Percentiles rank a stretch among this genome's conserved stretches.
These are phyloP conservation scores for Ophiocordyceps camponoti-saundersi DNA, from an alignment of 2,329 filamentous ascomycete species.

Conservation along the genomic window DNA sequence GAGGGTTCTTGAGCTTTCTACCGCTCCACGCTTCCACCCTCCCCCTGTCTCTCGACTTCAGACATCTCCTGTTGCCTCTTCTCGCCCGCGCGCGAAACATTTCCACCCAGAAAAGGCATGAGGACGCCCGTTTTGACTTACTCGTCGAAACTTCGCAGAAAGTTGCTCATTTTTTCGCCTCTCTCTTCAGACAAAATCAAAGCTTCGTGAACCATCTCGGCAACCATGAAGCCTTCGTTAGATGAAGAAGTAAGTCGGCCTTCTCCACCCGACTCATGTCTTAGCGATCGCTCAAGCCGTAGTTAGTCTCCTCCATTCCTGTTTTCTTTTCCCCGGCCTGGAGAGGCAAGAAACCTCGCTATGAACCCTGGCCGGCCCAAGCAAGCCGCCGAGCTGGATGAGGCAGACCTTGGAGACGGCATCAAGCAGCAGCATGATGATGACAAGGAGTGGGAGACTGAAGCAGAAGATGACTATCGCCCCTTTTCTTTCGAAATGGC, in stretches of 20 bases:
- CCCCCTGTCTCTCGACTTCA: not conserved
- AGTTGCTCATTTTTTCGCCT: not conserved
- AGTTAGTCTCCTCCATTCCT: not conserved
- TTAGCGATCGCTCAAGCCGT: not conserved
- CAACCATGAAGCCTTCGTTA: not conserved
- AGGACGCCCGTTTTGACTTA: not conserved
- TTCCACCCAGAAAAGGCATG: not conserved
- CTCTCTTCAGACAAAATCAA: not conserved
- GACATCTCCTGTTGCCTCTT: not conserved
- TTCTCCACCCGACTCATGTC: not conserved
- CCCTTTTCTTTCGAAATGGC: not conserved
- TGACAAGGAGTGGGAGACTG: constrained; percentile 14
- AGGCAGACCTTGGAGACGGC: not conserved
- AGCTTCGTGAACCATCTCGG: not conserved
- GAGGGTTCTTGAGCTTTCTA: not conserved
- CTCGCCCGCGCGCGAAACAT: not conserved
- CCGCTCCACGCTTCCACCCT: not conserved
- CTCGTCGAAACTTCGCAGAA: not conserved
- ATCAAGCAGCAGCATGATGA: constrained; percentile 1
- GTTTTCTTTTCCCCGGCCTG: not conserved
- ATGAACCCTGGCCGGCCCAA: not conserved
- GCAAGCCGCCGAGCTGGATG: not conserved
- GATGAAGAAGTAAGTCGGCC: not conserved
- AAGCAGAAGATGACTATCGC: constrained; percentile 10
- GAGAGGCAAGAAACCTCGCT: not conserved